phyloP scores from a whole-genome alignment of 108 stramenopile genomes.

The Heterococcus sp. region DNA sequence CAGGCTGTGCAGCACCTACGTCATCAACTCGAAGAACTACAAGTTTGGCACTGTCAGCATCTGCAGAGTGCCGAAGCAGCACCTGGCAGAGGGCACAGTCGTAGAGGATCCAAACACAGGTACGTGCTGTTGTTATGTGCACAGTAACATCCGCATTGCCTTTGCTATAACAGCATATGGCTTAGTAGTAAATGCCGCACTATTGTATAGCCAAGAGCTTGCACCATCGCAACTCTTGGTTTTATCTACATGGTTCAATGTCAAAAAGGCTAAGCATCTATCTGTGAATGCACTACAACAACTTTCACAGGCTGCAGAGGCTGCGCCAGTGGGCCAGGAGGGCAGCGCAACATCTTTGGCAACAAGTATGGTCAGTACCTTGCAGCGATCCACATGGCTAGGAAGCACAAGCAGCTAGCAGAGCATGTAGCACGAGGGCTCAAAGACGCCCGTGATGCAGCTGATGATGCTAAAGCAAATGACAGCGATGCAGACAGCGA shows the following conservation, averaged over 20 bases:
- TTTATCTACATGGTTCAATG: no score
- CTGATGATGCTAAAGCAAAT: conserved; percentile 47
- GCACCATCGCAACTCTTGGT: no score
- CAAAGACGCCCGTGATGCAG: conserved; percentile 22
- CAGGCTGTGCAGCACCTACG: conserved; percentile 94
- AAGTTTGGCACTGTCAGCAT: conserved; percentile 96
- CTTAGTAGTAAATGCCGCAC: no score
- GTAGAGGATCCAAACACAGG: conserved; percentile 45
- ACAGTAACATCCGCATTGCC: no score
- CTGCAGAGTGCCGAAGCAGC: conserved; percentile 72
- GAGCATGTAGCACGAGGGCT: conserved; percentile 15
- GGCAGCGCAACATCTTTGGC: conserved; percentile 94
- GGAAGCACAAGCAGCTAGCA: conserved; percentile 41
- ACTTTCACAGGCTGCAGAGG: conserved; percentile 98
- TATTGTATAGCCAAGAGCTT: no score
- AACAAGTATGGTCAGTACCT: conserved; percentile 99
- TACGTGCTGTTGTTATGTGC: no score
- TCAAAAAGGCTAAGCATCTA: no score
- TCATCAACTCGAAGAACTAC: conserved; percentile 96
- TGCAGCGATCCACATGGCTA: conserved; percentile 91
- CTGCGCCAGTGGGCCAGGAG: conserved; percentile 87
- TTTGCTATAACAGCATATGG: no score
- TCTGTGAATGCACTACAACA: no score
- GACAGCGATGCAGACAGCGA: conserved; percentile 20
- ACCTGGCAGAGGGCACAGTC: conserved; percentile 47